Base-by-base conservation (phyloP, 805 yeast genomes). In the Myxozyma sirexii region DNA sequence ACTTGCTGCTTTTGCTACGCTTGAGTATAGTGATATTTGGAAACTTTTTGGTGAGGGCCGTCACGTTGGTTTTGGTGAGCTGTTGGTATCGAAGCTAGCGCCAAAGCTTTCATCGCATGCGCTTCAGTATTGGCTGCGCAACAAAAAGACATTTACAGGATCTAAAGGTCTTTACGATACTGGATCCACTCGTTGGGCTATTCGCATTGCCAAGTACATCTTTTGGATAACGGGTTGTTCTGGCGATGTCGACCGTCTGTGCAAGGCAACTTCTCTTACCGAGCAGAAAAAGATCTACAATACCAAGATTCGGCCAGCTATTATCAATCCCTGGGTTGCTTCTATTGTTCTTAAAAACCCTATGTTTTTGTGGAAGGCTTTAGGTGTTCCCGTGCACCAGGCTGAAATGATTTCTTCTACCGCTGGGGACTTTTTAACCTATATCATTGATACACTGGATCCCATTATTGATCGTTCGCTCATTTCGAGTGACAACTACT, bases 361-460 rank as follows among this genome's bases (percentile, higher is more conserved):
- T 21, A 72, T 88, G n/a, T 88, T 88, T 71, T 77, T 89, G 59
- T 88, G 96, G 96, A 88, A 87, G 71, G 96, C 96, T 0, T 78
- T 89, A 24, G 96, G 96, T n/a, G 96, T 88, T 48, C 96, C 96
- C 4, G 83, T 85, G 6, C 88, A 89, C 70, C 96, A 88, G 75
- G 91, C 94, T 4, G 77, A 83, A 29, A 82, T 89, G 86, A 88
- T 89, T 83, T 46, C 66, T 15, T 57, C 50, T 8, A 52, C 55
- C 8, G 52, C 64, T 5, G 77, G 82, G 17, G 84, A 91, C 0
- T 85, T 87, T 44, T 74, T 86, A 67, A 81, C 85, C 59, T 88
- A 89, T 70, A 84, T 89, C 47, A 77, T 84, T 54, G 90, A 89
- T 70, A 88, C 96, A 4, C 77, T 88, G 66, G 93, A 88, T 69